phyloP scores from a whole-genome alignment of 2,329 filamentous ascomycete species.

The Alternaria triticina region DNA sequence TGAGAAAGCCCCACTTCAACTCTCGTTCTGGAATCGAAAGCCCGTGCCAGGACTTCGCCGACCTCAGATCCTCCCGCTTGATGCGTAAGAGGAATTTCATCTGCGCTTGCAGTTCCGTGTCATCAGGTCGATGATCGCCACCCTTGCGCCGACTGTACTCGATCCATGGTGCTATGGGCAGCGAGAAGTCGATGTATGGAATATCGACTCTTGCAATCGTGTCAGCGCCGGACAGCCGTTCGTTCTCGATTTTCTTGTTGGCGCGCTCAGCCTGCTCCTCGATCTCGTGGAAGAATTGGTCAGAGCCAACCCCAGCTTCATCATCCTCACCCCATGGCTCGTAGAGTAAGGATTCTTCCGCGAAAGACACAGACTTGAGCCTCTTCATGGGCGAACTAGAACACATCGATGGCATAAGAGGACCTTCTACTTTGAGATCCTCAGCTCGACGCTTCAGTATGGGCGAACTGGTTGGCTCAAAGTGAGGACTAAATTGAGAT shows the following conservation, averaged over 20 bases:
- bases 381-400: constrained; percentile 48
- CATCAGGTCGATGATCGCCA: constrained; percentile 1
- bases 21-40: constrained; percentile 48
- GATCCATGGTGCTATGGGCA: constrained; percentile 57
- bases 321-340: constrained; percentile 28
- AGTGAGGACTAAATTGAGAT: constrained; percentile 25
- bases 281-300: constrained; percentile 44
- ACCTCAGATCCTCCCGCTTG: constrained; percentile 40
- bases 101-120: constrained; percentile 41
- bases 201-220: constrained; percentile 58
- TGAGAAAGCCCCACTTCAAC: constrained; percentile 58
- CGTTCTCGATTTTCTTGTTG: constrained; percentile 48
- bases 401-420: constrained; percentile 52
- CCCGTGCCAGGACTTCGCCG: constrained; percentile 50
- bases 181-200: constrained; percentile 54
- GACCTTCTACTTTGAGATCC: constrained; percentile 55
- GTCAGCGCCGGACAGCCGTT: constrained; percentile 56
- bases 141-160: constrained; percentile 27
- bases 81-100: constrained; percentile 43
- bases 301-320: constrained; percentile 24
- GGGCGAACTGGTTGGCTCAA: constrained; percentile 22
- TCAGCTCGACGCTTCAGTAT: constrained; percentile 40
- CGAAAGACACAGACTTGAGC: constrained; percentile 50
- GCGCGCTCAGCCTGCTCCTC: constrained; percentile 47
- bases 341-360: constrained; percentile 43